phyloP scores from a whole-genome alignment of 2,329 filamentous ascomycete species.

The Emmonsia crescens region DNA sequence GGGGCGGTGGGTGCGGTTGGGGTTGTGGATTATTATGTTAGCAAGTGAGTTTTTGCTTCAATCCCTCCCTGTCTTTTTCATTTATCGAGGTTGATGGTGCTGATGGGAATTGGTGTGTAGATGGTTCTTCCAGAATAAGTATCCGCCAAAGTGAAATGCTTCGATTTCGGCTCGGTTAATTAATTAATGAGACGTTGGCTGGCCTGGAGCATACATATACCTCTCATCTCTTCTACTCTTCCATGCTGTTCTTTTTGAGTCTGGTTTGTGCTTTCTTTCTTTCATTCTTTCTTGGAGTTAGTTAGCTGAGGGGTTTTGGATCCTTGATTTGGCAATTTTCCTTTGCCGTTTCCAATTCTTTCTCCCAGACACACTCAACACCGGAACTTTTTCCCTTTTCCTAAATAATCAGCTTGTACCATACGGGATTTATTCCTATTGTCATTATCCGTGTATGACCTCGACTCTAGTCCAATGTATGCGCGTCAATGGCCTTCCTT shows the following conservation, averaged over 20 bases:
- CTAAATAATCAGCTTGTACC: background rate
- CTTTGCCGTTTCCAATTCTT: background rate
- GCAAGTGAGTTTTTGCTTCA: conserved; percentile 33
- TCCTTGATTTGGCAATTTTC: background rate
- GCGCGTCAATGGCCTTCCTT: background rate
- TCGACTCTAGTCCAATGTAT: background rate
- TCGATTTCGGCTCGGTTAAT: background rate
- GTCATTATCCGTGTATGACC: background rate
- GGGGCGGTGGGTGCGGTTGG: conserved; percentile 36
- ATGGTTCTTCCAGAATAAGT: conserved; percentile 43
- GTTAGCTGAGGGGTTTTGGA: background rate
- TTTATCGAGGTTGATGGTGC: no score
- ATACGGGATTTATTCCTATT: background rate
- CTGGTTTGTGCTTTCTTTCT: background rate
- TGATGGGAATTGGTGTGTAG: conserved; percentile 19
- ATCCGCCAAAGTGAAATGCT: conserved; percentile 36
- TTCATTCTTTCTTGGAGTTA: background rate
- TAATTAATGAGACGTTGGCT: background rate
- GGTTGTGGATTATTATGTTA: conserved; percentile 38
- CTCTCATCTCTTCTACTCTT: background rate
- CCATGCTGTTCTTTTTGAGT: background rate
- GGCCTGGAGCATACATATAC: background rate
- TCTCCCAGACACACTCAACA: background rate
- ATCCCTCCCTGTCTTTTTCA: background rate
- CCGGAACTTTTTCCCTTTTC: background rate